These are phyloP conservation scores for Lodderomyces jiufengensis DNA, from an alignment of 1,139 yeast species.

Conservation along the genomic window DNA sequence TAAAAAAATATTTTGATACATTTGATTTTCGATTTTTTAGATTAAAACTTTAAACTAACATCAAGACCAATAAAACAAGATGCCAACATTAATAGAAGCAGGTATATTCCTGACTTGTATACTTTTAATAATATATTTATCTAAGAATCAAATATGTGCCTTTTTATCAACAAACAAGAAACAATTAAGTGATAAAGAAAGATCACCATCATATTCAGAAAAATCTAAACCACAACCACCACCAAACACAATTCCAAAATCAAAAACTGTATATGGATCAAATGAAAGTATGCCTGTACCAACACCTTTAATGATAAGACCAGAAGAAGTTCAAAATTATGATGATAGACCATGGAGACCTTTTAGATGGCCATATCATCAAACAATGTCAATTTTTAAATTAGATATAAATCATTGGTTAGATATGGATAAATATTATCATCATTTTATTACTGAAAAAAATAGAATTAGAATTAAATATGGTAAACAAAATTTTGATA, in stretches of 20 bases:
- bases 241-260: neutral
- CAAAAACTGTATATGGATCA: conserved; percentile 11
- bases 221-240: conserved; percentile 8
- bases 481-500: conserved; percentile 61
- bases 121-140: neutral
- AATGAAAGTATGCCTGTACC: conserved; percentile 40
- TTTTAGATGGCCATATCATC: conserved; percentile 77
- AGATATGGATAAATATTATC: conserved; percentile 74
- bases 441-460: conserved; percentile 63
- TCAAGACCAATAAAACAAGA: neutral
- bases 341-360: conserved; percentile 83
- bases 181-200: conserved; percentile 2
- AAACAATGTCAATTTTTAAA: conserved; percentile 71
- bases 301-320: conserved; percentile 60
- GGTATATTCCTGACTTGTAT: neutral
- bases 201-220: conserved; percentile 10
- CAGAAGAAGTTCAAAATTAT: conserved; percentile 60
- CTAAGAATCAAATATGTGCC: neutral
- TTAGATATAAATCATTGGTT: conserved; percentile 72
- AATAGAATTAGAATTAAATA: conserved; percentile 52
- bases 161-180: neutral
- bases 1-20: too few species aligned
- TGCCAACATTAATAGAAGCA: too few species aligned
- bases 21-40: too few species aligned
- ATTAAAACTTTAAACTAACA: too few species aligned